Evolutionary conservation across 192 early-diverging fungal genomes (phyloP).

Genomic region (Entomortierella lignicola): DNA sequence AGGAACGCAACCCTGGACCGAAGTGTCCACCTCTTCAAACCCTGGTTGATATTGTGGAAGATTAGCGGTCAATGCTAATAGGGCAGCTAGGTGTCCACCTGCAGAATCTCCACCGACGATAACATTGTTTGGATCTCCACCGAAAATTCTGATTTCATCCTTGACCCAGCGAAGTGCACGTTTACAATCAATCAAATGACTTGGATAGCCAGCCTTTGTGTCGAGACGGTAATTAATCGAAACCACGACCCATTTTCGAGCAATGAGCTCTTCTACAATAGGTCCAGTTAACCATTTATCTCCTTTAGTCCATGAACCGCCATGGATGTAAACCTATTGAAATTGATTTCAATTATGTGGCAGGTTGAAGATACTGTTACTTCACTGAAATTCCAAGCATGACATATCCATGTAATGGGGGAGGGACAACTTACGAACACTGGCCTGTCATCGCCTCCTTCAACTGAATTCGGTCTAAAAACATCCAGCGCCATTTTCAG

Average conservation of each 20-base stretch:
- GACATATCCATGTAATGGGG: no score
- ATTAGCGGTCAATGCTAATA: slow-evolving; percentile 67
- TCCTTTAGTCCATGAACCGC: slow-evolving; percentile 70
- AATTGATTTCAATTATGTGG: no score
- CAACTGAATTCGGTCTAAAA: slow-evolving; percentile 30
- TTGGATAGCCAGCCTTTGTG: slow-evolving; percentile 59
- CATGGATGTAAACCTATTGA: slow-evolving; percentile 73
- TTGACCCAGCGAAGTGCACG: slow-evolving; percentile 77
- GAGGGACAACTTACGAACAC: slow-evolving; percentile 43
- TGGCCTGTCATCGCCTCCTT: slow-evolving; percentile 36
- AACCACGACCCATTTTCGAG: slow-evolving; percentile 66
- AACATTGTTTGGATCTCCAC: slow-evolving; percentile 73
- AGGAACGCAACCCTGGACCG: slow-evolving; percentile 65
- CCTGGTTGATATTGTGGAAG: slow-evolving; percentile 59
- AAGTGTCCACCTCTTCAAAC: slow-evolving; percentile 69
- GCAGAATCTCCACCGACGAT: slow-evolving; percentile 61
- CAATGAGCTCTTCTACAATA: slow-evolving; percentile 36
- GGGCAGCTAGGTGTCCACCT: slow-evolving; percentile 69
- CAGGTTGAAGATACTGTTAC: no score
- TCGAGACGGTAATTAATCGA: slow-evolving; percentile 68
- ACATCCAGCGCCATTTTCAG: slow-evolving; percentile 50
- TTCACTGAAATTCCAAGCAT: no score
- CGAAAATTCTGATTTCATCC: slow-evolving; percentile 65
- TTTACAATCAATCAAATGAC: slow-evolving; percentile 75
- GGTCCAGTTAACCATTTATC: slow-evolving; percentile 62